phyloP scores from a whole-genome alignment of 768 basidiomycete genomes.

The Boletus reticulatus region DNA sequence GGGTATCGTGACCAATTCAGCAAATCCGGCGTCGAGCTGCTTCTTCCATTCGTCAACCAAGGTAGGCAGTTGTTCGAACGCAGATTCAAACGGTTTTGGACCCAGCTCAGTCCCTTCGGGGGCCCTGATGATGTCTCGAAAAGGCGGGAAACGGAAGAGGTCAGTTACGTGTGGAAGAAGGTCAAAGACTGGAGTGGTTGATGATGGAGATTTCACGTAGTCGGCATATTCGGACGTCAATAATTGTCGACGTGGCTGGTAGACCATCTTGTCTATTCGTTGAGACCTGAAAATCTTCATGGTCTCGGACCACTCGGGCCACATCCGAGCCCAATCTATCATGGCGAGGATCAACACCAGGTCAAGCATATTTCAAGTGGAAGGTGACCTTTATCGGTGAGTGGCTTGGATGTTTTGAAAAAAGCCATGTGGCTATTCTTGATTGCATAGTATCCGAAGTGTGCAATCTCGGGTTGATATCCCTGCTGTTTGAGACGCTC shows the following conservation, averaged over 20 bases:
- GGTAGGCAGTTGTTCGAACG: conserved; percentile 1
- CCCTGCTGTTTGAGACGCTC: conserved; percentile 5
- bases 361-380: not conserved
- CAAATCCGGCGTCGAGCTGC: not conserved
- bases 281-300: not conserved
- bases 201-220: not conserved
- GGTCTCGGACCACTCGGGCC: not conserved
- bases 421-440: not conserved
- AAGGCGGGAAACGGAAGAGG: not conserved
- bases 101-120: not conserved
- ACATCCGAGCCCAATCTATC: conserved; percentile 1
- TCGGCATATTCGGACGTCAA: not conserved
- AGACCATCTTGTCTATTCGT: not conserved
- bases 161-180: conserved; percentile 2
- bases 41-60: conserved; percentile 1
- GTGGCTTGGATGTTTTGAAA: conserved; percentile 8
- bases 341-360: not conserved
- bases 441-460: not conserved
- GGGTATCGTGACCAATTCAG: not conserved
- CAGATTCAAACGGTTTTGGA: not conserved
- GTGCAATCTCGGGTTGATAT: conserved; percentile 2
- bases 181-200: not conserved
- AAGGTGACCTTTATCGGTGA: conserved; percentile 7
- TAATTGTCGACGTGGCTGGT: not conserved
- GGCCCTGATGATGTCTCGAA: not conserved